Evolutionary conservation across 1,139 yeast genomes (phyloP).

Genomic region (Ogataea hybrid): DNA sequence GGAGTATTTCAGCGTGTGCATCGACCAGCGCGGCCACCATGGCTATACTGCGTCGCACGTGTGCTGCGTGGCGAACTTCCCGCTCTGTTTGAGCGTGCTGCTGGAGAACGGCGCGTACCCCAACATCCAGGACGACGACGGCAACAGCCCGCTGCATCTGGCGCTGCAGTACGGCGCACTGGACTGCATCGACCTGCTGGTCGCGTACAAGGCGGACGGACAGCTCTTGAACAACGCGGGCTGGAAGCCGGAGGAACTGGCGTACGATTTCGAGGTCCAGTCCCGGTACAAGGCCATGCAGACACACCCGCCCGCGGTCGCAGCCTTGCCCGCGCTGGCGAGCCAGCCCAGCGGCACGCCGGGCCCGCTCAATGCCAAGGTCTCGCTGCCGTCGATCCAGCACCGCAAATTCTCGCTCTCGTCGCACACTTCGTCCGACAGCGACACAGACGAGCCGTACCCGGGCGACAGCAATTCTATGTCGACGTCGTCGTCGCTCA

Average conservation of each 20-base stretch:
- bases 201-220: constrained; percentile 50
- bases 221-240: constrained; percentile 56
- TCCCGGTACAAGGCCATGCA: constrained; percentile 31
- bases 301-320: constrained; percentile 12
- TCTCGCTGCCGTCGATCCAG: constrained; percentile 39
- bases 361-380: constrained; percentile 8
- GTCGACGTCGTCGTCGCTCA: constrained; percentile 17
- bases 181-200: constrained; percentile 59
- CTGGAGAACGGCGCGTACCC: constrained; percentile 82
- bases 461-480: constrained; percentile 10
- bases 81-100: constrained; percentile 66
- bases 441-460: constrained; percentile 16
- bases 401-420: constrained; percentile 97
- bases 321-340: constrained; percentile 4
- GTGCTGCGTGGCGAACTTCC: constrained; percentile 65
- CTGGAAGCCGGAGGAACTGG: constrained; percentile 67
- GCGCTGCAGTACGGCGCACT: constrained; percentile 76
- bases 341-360: constrained; percentile 2
- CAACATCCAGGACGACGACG: constrained; percentile 54
- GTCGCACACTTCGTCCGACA: constrained; percentile 72
- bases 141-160: constrained; percentile 77
- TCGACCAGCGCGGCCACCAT: constrained; percentile 58
- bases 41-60: constrained; percentile 73
- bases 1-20: constrained; percentile 63
- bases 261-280: constrained; percentile 48